Evolutionary conservation across 768 basidiomycete genomes (phyloP).

Genomic region (Termitomyces sp.): DNA sequence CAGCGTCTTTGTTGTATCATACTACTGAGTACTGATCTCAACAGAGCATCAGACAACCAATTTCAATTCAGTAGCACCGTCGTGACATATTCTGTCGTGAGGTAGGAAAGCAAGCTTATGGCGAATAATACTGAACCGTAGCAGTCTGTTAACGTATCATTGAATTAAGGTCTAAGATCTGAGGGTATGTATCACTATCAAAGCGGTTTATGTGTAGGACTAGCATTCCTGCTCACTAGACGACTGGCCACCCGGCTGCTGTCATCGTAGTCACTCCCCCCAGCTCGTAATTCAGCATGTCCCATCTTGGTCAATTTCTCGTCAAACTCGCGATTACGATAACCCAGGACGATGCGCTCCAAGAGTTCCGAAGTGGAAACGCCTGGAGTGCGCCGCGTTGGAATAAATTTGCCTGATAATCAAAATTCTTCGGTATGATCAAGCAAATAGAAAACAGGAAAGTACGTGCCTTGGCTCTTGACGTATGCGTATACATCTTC

Average conservation of each 20-base stretch:
- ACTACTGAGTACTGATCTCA: no score
- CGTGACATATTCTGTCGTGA: no score
- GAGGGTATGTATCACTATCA: not conserved
- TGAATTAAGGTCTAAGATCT: no score
- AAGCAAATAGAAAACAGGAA: not conserved
- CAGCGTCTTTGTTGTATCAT: no score
- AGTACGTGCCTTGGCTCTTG: constrained; percentile 64
- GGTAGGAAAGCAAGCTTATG: not conserved
- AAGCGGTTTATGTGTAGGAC: constrained; percentile 16
- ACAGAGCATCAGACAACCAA: no score
- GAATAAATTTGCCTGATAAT: constrained; percentile 81
- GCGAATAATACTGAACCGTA: no score
- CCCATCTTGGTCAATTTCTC: constrained; percentile 90
- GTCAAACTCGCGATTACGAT: constrained; percentile 84
- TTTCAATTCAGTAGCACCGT: no score
- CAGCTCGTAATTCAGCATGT: constrained; percentile 61
- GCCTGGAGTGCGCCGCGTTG: constrained; percentile 91
- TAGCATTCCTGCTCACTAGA: constrained; percentile 26
- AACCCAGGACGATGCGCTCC: constrained; percentile 86
- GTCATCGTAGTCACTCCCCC: constrained; percentile 53
- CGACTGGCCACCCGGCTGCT: constrained; percentile 32
- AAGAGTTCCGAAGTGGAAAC: constrained; percentile 92
- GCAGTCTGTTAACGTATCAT: no score
- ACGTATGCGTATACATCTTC: constrained; percentile 84
- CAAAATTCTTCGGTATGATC: not conserved